Base-by-base conservation (phyloP, 2,329 filamentous ascomycete species). In the Hymenoscyphus scutula region DNA sequence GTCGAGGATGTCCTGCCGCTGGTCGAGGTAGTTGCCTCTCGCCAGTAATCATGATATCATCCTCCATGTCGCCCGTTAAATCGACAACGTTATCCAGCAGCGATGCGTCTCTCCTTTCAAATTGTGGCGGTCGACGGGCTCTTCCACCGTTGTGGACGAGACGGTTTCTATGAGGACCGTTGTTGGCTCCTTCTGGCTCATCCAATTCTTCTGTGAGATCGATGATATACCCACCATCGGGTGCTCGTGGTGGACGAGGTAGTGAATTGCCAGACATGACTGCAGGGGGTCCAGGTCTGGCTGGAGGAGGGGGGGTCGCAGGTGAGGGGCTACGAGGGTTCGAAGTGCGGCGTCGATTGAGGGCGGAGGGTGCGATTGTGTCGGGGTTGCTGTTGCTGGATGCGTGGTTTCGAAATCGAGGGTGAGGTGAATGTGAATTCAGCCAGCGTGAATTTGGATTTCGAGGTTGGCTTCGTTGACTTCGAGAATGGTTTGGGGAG, bases 31-130 rank as follows among this genome's bases (percentile, higher is more conserved):
- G 59, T 68, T 64, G 15, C 66, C 71, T 56, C 68, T 53, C 59
- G 67, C 65, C 57, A 68, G 70, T 69, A 6, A 76, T 67, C 1
- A 75, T 72, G 38, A 74, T 58, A 5, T 76, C 74, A 27, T 67
- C 58, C 15, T 77, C 76, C 11, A 76, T 76, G 62, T 84, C 81
- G 29, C 74, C 74, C 2, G 83, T 85, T 10, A 85, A 76, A 68
- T 85, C 83, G 59, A 85, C 84, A 30, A 84, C 6, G 27, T 29
- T 73, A 19, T 70, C 64, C 11, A 72, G 27, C 7, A 59, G 63
- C 19, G 64, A 38, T 25, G 66, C 65, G 66, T 73, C 69, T 58
- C 67, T 72, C 62, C 72, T 66, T n/a, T 65, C 70, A 27, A 73
- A 64, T 29, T 67, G 68, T 58, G 71, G 68, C 45, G 68, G 71